phyloP scores from a whole-genome alignment of 2,329 filamentous ascomycete species.

The Xylaria hypoxylon region DNA sequence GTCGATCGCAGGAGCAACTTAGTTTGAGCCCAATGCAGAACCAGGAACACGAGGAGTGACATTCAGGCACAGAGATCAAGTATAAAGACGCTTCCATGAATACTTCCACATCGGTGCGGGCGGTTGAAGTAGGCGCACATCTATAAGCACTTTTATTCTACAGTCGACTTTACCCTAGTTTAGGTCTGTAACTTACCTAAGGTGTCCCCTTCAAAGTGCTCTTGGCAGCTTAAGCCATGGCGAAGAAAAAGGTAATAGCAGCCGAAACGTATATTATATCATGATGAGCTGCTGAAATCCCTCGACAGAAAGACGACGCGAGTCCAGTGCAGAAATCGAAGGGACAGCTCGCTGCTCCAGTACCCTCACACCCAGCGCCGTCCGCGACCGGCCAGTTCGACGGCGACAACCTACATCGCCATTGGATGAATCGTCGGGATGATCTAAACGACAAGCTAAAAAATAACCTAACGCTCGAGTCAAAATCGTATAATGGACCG shows the following conservation, averaged over 20 bases:
- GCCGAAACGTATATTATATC: neutral
- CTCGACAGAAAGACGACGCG: neutral
- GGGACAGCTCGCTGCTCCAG: neutral
- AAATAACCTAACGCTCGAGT: constrained; percentile 15
- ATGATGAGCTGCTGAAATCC: neutral
- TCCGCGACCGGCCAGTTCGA: neutral
- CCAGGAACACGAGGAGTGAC: neutral
- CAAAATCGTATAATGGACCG: neutral
- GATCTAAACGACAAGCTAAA: constrained; percentile 25
- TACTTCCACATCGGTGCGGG: neutral
- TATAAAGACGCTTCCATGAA: constrained; percentile 10
- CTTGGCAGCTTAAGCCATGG: neutral
- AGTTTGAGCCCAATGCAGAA: neutral
- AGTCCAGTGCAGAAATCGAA: neutral
- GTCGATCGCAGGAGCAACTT: neutral
- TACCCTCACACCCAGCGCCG: neutral
- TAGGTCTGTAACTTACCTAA: neutral
- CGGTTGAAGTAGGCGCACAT: neutral
- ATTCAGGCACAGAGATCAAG: neutral
- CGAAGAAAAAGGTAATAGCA: constrained; percentile 8
- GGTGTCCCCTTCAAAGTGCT: neutral
- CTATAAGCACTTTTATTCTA: neutral
- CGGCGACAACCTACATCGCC: constrained; percentile 19
- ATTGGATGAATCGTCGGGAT: constrained; percentile 32
- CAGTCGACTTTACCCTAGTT: neutral